A percentile compares a stretch with the other conserved stretches of the same genome.
Evolutionary conservation across 495 filamentous ascomycete species (phyloP).

Genomic region (Penicillium dipodomyicola): DNA sequence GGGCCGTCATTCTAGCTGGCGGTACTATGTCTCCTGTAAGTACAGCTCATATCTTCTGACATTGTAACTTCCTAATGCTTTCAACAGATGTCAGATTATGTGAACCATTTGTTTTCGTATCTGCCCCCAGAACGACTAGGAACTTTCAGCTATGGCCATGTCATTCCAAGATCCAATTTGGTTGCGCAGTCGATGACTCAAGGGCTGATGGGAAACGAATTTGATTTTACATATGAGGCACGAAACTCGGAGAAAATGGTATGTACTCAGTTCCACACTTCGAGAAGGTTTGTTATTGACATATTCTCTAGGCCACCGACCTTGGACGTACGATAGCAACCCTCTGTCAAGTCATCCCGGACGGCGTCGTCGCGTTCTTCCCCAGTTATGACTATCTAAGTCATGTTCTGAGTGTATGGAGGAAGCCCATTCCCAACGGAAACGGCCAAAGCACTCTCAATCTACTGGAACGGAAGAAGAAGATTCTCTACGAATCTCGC

Average conservation of each 20-base stretch:
- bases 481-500: conserved; percentile 64
- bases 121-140: conserved; percentile 60
- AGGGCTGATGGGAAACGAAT: conserved; percentile 56
- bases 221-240: conserved; percentile 85
- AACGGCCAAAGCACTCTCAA: conserved; percentile 31
- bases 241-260: conserved; percentile 58
- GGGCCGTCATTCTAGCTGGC: conserved; percentile 87
- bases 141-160: conserved; percentile 90
- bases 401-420: conserved; percentile 68
- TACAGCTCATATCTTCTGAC: not conserved
- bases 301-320: conserved; percentile 60
- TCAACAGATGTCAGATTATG: conserved; percentile 76
- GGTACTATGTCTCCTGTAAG: conserved; percentile 92
- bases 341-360: conserved; percentile 70
- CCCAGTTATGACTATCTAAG: conserved; percentile 90
- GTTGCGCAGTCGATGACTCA: conserved; percentile 63
- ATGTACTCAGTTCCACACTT: conserved; percentile 18
- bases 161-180: conserved; percentile 81
- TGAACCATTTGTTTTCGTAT: conserved; percentile 78
- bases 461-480: conserved; percentile 57
- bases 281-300: not conserved
- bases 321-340: conserved; percentile 71
- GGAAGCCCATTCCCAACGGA: conserved; percentile 35
- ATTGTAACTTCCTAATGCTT: conserved; percentile 5
- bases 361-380: conserved; percentile 95